Percentiles rank a stretch among this genome's conserved stretches.
Conservation (phyloP, 768 basidiomycete species). For the Melanogaster broomeanus region DNA sequence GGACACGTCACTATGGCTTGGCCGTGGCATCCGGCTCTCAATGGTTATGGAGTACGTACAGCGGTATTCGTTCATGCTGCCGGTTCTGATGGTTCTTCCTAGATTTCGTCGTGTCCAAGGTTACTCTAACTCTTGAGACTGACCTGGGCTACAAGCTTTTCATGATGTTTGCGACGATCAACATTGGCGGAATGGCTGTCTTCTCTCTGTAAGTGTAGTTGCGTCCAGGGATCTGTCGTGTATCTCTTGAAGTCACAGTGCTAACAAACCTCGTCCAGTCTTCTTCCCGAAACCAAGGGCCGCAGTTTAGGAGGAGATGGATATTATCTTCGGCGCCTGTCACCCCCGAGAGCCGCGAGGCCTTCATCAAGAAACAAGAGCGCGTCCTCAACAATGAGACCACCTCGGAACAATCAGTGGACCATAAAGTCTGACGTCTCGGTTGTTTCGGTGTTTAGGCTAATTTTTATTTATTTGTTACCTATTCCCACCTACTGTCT, state of each 20-base stretch:
- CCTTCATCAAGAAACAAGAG: conserved; percentile 51
- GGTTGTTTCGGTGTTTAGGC: background rate
- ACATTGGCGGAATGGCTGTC: conserved; percentile 66
- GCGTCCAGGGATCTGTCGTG: background rate
- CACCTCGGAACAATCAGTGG: conserved; percentile 1
- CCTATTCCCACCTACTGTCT: background rate
- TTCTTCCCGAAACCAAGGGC: conserved; percentile 66
- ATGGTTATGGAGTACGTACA: conserved; percentile 74
- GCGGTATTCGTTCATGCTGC: background rate
- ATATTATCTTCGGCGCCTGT: conserved; percentile 61
- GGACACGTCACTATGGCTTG: conserved; percentile 81
- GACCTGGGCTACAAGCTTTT: conserved; percentile 73
- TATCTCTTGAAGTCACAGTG: background rate
- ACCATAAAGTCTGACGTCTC: conserved; percentile 7
- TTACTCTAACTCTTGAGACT: conserved; percentile 63
- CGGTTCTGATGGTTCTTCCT: background rate
- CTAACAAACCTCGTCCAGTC: conserved; percentile 26
- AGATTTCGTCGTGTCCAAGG: conserved; percentile 76
- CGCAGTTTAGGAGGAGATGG: conserved; percentile 57
- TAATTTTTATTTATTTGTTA: background rate
- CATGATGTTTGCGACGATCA: conserved; percentile 75
- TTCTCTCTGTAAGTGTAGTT: conserved; percentile 58
- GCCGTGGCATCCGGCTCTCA: conserved; percentile 75
- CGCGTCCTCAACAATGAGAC: conserved; percentile 21
- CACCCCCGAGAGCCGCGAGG: conserved; percentile 51